Conservation (phyloP, 2,329 filamentous ascomycete species). For the Venturia effusa region DNA sequence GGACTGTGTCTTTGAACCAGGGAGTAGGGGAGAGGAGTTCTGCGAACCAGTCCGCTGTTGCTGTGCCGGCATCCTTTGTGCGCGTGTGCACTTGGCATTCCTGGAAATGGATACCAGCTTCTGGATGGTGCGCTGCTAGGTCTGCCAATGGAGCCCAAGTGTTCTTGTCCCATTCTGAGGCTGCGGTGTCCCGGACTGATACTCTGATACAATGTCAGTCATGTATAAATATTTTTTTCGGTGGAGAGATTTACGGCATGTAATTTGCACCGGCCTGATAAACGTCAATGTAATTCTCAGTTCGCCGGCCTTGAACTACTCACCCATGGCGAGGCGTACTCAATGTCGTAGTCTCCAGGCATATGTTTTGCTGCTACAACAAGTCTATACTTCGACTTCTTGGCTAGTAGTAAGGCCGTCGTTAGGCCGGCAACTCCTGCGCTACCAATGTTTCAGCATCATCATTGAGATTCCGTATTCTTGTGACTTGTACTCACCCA, state of each 20-base stretch:
- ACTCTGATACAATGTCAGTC: background rate
- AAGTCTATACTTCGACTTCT: slow-evolving; percentile 44
- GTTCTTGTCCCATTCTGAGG: slow-evolving; percentile 30
- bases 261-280: slow-evolving; percentile 1
- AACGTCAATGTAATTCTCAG: background rate
- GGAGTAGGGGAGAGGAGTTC: slow-evolving; percentile 56
- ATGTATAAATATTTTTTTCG: background rate
- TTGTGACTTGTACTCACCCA: background rate
- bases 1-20: slow-evolving; percentile 63
- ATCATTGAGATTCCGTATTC: background rate
- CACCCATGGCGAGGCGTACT: slow-evolving; percentile 85
- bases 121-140: slow-evolving; percentile 50
- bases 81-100: slow-evolving; percentile 47
- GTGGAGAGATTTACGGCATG: background rate
- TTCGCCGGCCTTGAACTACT: slow-evolving; percentile 30
- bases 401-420: slow-evolving; percentile 51
- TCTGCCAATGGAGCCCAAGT: slow-evolving; percentile 35
- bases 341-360: slow-evolving; percentile 85
- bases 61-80: slow-evolving; percentile 47
- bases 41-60: slow-evolving; percentile 50
- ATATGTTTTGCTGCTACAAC: slow-evolving; percentile 78
- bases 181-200: slow-evolving; percentile 26
- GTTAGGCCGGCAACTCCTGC: slow-evolving; percentile 58
- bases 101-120: slow-evolving; percentile 74
- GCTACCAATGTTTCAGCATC: slow-evolving; percentile 24